Evolutionary conservation across 2,329 filamentous ascomycete species (phyloP).

Genomic region (Alternaria ethzedia): DNA sequence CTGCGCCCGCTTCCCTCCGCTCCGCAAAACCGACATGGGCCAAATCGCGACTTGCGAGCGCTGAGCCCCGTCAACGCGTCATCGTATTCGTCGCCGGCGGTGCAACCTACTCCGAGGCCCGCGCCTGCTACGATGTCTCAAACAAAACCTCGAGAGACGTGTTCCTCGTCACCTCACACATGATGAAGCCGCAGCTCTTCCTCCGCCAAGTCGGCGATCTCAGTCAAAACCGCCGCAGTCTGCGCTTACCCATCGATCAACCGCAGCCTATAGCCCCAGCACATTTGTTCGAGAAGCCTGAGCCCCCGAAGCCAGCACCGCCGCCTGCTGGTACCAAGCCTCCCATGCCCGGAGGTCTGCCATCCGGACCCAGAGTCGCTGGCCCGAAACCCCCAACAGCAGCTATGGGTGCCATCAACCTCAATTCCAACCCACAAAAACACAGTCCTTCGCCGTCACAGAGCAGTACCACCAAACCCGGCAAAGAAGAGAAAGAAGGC

Average conservation of each 20-base stretch:
- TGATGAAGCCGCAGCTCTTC: conserved; percentile 86
- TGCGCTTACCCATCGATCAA: conserved; percentile 82
- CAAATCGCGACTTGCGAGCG: conserved; percentile 73
- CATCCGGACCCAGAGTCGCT: conserved; percentile 34
- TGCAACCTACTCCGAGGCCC: conserved; percentile 89
- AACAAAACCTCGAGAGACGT: conserved; percentile 76
- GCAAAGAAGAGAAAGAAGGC: conserved; percentile 35
- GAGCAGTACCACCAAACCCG: conserved; percentile 20
- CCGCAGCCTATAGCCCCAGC: conserved; percentile 82
- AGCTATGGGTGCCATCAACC: conserved; percentile 41
- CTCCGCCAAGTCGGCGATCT: conserved; percentile 83
- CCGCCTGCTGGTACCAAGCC: conserved; percentile 56
- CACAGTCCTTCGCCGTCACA: conserved; percentile 21
- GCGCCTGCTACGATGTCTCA: conserved; percentile 87
- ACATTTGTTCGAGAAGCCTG: conserved; percentile 80
- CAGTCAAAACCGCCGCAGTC: conserved; percentile 72
- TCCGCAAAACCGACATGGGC: conserved; percentile 97
- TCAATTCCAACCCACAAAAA: conserved; percentile 30
- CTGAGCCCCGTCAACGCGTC: conserved; percentile 85
- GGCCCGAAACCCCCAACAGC: conserved; percentile 44
- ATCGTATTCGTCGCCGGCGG: conserved; percentile 96
- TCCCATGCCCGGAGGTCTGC: conserved; percentile 35
- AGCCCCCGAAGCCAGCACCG: conserved; percentile 60
- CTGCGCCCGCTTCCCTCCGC: conserved; percentile 71
- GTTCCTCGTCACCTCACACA: conserved; percentile 89